Percentiles rank a stretch among this genome's conserved stretches.
Conservation (phyloP, 495 filamentous ascomycete genomes). For the Cenococcum geophilum region DNA sequence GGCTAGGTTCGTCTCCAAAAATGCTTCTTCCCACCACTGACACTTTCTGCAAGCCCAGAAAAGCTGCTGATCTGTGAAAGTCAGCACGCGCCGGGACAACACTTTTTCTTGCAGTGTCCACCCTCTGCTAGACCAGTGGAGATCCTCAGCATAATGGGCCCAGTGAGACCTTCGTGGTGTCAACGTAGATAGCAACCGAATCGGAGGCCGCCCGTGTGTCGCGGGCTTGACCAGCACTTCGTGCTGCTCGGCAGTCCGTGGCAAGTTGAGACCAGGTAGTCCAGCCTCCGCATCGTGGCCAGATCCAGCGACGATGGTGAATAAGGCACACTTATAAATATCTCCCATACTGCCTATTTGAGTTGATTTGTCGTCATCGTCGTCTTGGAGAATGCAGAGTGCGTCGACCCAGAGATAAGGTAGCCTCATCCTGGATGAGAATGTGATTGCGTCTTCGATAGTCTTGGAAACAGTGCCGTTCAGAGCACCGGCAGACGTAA, state of each 20-base stretch:
- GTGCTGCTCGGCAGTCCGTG: background rate
- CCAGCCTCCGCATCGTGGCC: background rate
- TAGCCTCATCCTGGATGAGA: background rate
- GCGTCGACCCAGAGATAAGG: conserved; percentile 11
- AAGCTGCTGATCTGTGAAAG: background rate
- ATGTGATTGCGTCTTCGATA: conserved; percentile 7
- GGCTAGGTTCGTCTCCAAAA: background rate
- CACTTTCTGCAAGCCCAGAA: background rate
- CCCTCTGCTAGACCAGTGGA: background rate
- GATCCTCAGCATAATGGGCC: background rate
- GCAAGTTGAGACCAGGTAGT: background rate
- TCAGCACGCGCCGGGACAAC: background rate
- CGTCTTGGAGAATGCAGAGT: conserved; percentile 14
- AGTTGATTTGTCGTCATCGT: background rate
- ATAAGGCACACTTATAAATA: background rate
- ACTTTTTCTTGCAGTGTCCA: background rate
- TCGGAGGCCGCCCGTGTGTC: background rate
- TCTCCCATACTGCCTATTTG: conserved; percentile 9
- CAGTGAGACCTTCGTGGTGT: background rate
- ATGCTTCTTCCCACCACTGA: background rate
- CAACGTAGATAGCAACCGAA: background rate
- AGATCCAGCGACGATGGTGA: conserved; percentile 2
- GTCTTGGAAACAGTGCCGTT: background rate
- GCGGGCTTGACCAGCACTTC: background rate
- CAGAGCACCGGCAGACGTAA: too few relatives aligned